phyloP scores from a whole-genome alignment of 2,329 filamentous ascomycete genomes.

The Colletotrichum tropicale region DNA sequence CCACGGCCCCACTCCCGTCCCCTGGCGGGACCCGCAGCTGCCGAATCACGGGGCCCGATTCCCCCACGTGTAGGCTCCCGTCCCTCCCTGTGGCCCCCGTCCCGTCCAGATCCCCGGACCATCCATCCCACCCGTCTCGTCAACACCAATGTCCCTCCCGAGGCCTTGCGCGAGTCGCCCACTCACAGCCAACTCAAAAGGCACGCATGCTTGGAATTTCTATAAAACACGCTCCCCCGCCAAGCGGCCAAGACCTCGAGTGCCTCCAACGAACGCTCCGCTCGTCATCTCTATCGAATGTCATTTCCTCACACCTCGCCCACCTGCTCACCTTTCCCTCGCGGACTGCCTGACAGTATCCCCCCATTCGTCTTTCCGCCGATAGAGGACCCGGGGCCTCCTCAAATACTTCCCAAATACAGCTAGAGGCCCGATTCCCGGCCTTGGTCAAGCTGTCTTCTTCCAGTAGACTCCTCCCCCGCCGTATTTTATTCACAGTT shows the following conservation, averaged over 20 bases:
- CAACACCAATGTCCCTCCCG: not conserved
- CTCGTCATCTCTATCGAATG: slow-evolving; percentile 1
- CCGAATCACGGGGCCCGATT: slow-evolving; percentile 9
- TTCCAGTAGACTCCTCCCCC: not conserved
- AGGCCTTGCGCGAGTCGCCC: not conserved
- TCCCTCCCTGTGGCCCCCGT: not conserved
- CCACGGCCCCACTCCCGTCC: not conserved
- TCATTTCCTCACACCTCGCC: not conserved
- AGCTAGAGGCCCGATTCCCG: not conserved
- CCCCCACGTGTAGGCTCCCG: slow-evolving; percentile 15
- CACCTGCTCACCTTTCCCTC: not conserved
- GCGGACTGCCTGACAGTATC: not conserved
- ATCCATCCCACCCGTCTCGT: not conserved
- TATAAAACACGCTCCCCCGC: slow-evolving; percentile 13
- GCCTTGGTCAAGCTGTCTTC: not conserved
- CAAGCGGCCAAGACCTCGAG: slow-evolving; percentile 12
- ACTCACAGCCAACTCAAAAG: not conserved
- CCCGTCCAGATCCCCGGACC: not conserved
- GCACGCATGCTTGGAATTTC: not conserved
- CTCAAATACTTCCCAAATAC: not conserved
- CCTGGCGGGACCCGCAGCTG: not conserved
- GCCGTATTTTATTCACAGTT: not conserved
- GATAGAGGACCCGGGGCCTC: not conserved
- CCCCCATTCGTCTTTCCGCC: not conserved
- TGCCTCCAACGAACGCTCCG: not conserved